Evolutionary conservation across 2,329 filamentous ascomycete genomes (phyloP).

Genomic region (Trichoderma atrobrunneum): DNA sequence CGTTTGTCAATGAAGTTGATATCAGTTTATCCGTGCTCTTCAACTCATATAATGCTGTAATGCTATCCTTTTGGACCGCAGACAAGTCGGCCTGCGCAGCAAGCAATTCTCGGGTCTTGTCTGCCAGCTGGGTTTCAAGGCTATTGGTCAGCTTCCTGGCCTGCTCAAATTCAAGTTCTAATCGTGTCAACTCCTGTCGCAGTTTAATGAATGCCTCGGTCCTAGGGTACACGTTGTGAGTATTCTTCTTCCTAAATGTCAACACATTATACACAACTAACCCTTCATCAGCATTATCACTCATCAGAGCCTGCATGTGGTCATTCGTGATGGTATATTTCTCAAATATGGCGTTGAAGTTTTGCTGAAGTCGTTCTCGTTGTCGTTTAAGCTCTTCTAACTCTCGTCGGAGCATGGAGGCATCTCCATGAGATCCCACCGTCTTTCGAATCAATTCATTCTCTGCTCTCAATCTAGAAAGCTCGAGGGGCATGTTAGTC

Average conservation of each 20-base stretch:
- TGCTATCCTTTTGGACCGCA: slow-evolving; percentile 52
- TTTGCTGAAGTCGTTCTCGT: slow-evolving; percentile 51
- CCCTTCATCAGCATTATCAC: slow-evolving; percentile 52
- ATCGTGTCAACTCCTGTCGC: slow-evolving; percentile 46
- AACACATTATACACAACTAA: slow-evolving; percentile 40
- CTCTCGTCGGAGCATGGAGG: slow-evolving; percentile 52
- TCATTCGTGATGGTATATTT: slow-evolving; percentile 56
- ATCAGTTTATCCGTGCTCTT: slow-evolving; percentile 59
- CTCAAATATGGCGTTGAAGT: slow-evolving; percentile 56
- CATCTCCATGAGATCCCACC: slow-evolving; percentile 53
- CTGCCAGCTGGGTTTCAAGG: slow-evolving; percentile 49
- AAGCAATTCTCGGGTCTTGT: slow-evolving; percentile 55
- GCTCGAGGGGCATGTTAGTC: slow-evolving; percentile 47
- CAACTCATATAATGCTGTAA: slow-evolving; percentile 55
- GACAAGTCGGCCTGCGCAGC: slow-evolving; percentile 52
- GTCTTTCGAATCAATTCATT: slow-evolving; percentile 57
- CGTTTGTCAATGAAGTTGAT: slow-evolving; percentile 55
- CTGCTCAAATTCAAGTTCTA: slow-evolving; percentile 47
- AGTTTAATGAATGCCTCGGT: slow-evolving; percentile 52
- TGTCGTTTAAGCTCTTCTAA: slow-evolving; percentile 53
- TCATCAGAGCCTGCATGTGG: slow-evolving; percentile 54
- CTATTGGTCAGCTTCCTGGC: slow-evolving; percentile 42
- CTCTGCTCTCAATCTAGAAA: slow-evolving; percentile 60
- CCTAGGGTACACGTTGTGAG: slow-evolving; percentile 33
- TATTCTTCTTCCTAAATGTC: slow-evolving; percentile 26